Evolutionary conservation across 257 asterid species (phyloP), one percentile per base, ranked within the genome.

Genomic region (Ocimum tenuiflorum): DNA sequence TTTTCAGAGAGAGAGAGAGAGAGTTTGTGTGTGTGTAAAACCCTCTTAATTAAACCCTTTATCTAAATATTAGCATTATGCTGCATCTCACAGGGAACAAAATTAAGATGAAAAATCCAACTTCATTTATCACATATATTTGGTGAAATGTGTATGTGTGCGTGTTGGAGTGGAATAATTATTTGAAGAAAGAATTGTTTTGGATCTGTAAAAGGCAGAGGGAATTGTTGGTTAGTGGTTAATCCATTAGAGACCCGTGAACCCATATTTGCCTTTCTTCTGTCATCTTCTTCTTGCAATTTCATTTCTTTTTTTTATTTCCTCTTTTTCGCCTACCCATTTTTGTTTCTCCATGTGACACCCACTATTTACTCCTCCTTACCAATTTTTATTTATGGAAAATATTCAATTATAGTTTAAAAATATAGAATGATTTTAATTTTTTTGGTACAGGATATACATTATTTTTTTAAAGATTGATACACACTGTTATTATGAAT

Each of bases 221-320:
- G 8, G 50, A 14, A 36, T 58, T 61, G 67, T 58, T 77, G 77
- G 73, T 67, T 75, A 78, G 79, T 79, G 86, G 82, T 66, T 78
- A 56, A 78, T 55, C 72, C 71, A 73, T 59, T 77, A 35, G 63
- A 56, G 72, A 80, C 96, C 96, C 95, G 96, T 88, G 96, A 88
- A 72, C 78, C 53, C 31, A 38, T 27, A 35, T 68, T 60, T 78
- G 53, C 72, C 73, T 51, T 71, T 35, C 73, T 67, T 75, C 69
- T 82, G 95, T 82, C 95, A 73, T 77, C 82, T 79, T 84, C 81
- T 18, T 68, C 70, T 76, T 69, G 18, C 73, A 41, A 6, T 63
- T 71, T 78, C 20, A 63, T 43, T 71, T 33, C 1, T 33, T 33
- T 7, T 29, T 3, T 36, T 13, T 18, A 6, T 23, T n/a, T n/a